Conservation (phyloP, 1,284 basidiomycete genomes). For the Stygiomarasmius scandens region DNA sequence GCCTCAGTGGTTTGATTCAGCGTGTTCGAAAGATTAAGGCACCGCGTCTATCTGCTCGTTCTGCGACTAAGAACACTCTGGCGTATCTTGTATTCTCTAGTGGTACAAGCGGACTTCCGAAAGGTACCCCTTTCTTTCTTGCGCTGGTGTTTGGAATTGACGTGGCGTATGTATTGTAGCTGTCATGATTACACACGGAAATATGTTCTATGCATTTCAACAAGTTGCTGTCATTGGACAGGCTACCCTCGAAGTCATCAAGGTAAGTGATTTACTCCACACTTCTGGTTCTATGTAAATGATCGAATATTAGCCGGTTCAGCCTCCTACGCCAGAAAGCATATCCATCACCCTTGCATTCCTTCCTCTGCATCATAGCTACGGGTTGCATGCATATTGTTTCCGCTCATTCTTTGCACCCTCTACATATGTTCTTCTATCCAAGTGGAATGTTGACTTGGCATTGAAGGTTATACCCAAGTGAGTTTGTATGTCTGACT, state of each 20-base stretch:
- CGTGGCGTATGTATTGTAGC: conserved; percentile 37
- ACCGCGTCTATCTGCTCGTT: conserved; percentile 44
- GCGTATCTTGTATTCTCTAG: conserved; percentile 79
- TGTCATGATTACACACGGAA: conserved; percentile 77
- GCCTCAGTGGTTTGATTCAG: conserved; percentile 12
- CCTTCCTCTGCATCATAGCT: conserved; percentile 72
- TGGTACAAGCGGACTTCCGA: conserved; percentile 75
- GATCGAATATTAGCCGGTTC: conserved; percentile 38
- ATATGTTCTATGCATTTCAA: conserved; percentile 52
- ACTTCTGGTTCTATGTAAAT: not conserved
- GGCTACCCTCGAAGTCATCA: conserved; percentile 31
- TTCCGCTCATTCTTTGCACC: conserved; percentile 52
- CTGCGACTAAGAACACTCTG: conserved; percentile 57
- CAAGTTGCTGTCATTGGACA: conserved; percentile 41
- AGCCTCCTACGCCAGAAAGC: conserved; percentile 41
- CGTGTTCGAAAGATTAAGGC: conserved; percentile 42
- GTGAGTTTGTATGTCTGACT: conserved; percentile 33
- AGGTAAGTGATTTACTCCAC: conserved; percentile 29
- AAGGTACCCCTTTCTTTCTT: conserved; percentile 48
- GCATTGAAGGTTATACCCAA: conserved; percentile 45
- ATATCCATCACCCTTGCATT: conserved; percentile 54
- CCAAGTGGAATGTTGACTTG: conserved; percentile 59
- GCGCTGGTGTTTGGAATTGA: not conserved
- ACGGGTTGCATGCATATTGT: conserved; percentile 57
- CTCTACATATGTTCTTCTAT: conserved; percentile 54